A percentile compares a stretch with the other conserved stretches of the same genome.
phyloP scores from a whole-genome alignment of 2,329 filamentous ascomycete genomes.

The Escovopsis sp. region DNA sequence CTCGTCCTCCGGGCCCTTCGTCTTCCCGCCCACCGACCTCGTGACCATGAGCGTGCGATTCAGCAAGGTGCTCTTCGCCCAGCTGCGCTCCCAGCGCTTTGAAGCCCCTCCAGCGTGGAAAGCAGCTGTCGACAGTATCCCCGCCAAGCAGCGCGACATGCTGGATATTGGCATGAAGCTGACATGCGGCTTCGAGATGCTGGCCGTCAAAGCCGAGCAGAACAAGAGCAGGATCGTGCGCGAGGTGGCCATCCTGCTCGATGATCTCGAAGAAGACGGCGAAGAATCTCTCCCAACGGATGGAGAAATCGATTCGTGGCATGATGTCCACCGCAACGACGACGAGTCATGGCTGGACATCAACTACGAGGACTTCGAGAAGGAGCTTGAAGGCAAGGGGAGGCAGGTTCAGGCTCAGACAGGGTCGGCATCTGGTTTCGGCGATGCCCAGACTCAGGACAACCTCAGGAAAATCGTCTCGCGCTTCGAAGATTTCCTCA shows the following conservation, averaged over 20 bases:
- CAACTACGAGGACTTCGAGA: constrained; percentile 75
- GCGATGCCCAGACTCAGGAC: constrained; percentile 50
- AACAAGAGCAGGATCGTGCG: constrained; percentile 53
- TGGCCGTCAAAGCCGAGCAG: constrained; percentile 51
- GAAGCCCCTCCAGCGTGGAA: constrained; percentile 41
- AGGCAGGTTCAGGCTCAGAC: constrained; percentile 23
- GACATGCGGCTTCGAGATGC: constrained; percentile 79
- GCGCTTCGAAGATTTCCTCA: constrained; percentile 82
- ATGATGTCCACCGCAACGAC: constrained; percentile 46
- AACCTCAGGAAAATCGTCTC: constrained; percentile 84
- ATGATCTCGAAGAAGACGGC: constrained; percentile 60
- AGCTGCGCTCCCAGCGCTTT: constrained; percentile 77
- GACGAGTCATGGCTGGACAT: constrained; percentile 88
- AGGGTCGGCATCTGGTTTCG: constrained; percentile 32
- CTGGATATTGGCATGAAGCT: constrained; percentile 76
- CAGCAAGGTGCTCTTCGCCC: constrained; percentile 79
- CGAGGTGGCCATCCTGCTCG: constrained; percentile 61
- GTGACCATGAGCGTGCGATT: constrained; percentile 68
- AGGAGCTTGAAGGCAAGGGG: constrained; percentile 49
- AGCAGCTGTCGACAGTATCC: constrained; percentile 4
- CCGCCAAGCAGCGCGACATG: constrained; percentile 12
- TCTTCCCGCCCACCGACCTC: constrained; percentile 64
- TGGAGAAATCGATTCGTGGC: constrained; percentile 58
- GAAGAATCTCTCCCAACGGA: constrained; percentile 51
- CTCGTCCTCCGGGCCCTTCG: constrained; percentile 34